Conservation (phyloP, 257 asterid species). For the Oldenlandia corymbosa region DNA sequence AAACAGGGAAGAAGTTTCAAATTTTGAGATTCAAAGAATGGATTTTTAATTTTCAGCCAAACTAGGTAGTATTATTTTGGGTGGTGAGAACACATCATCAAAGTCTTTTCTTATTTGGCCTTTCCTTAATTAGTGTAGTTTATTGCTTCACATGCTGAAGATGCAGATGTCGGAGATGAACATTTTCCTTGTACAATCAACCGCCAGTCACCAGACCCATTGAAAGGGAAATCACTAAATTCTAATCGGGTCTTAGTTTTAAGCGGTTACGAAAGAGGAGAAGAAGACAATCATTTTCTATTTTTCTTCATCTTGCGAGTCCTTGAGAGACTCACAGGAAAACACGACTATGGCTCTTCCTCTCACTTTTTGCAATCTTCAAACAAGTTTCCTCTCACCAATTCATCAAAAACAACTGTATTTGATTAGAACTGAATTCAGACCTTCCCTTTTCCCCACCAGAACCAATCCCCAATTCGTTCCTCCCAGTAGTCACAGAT, state of each 20-base stretch:
- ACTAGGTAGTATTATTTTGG: too few species aligned
- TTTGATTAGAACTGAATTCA: not conserved
- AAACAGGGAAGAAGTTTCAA: too few species aligned
- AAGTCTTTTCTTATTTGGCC: too few species aligned
- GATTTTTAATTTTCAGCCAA: too few species aligned
- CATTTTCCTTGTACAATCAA: too few species aligned
- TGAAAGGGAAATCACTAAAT: not conserved
- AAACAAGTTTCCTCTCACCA: conserved; percentile 4
- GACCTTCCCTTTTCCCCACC: not conserved
- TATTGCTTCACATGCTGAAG: too few species aligned
- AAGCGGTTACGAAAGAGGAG: not conserved
- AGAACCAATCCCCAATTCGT: not conserved
- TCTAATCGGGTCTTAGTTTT: not conserved
- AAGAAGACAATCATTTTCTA: too few species aligned
- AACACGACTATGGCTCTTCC: conserved; percentile 9
- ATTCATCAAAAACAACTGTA: not conserved
- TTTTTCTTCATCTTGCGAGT: not conserved
- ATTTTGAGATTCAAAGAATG: too few species aligned
- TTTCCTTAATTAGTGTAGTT: too few species aligned
- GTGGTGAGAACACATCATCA: too few species aligned
- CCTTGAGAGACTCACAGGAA: not conserved
- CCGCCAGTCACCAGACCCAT: not conserved
- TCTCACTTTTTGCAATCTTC: conserved; percentile 5
- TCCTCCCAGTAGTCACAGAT: conserved; percentile 12
- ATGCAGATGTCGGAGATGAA: too few species aligned